Percentiles rank a stretch among this genome's conserved stretches.
These are phyloP conservation scores for Calonectria hongkongensis DNA, from an alignment of 2,329 filamentous ascomycete genomes.

Conservation along the genomic window DNA sequence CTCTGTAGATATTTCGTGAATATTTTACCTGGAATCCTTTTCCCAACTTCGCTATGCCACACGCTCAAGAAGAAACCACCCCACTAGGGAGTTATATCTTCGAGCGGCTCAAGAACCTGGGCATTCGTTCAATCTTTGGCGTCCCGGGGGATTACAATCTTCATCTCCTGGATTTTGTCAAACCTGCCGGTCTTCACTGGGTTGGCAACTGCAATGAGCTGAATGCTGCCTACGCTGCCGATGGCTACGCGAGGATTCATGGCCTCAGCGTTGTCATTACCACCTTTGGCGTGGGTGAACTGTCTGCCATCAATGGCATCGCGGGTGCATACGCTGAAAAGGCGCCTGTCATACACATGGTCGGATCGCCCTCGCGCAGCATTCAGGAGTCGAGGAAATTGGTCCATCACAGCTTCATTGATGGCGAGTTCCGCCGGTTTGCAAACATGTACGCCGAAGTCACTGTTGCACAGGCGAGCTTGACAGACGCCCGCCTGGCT, in stretches of 20 bases:
- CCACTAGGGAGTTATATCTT: slow-evolving; percentile 1
- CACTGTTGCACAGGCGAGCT: neutral
- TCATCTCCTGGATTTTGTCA: neutral
- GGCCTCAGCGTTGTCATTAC: neutral
- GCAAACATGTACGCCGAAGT: neutral
- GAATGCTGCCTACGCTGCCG: slow-evolving; percentile 5
- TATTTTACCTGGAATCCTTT: neutral
- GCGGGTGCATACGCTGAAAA: slow-evolving; percentile 7
- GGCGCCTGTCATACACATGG: neutral
- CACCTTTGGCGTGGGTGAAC: neutral
- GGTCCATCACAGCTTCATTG: neutral
- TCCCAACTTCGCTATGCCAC: neutral
- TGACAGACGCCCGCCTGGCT: neutral
- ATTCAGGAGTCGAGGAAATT: neutral
- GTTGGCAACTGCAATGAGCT: slow-evolving; percentile 16
- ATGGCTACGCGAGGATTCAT: neutral
- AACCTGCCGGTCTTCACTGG: neutral
- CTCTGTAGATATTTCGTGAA: neutral
- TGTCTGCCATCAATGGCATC: slow-evolving; percentile 2
- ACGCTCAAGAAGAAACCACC: neutral
- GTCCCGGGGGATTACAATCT: slow-evolving; percentile 1
- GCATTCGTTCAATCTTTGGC: neutral
- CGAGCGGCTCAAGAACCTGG: neutral
- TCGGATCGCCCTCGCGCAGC: neutral
- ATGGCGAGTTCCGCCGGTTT: neutral